Base-by-base conservation (phyloP, 2,329 filamentous ascomycete species). In the Metarhizium humberi region DNA sequence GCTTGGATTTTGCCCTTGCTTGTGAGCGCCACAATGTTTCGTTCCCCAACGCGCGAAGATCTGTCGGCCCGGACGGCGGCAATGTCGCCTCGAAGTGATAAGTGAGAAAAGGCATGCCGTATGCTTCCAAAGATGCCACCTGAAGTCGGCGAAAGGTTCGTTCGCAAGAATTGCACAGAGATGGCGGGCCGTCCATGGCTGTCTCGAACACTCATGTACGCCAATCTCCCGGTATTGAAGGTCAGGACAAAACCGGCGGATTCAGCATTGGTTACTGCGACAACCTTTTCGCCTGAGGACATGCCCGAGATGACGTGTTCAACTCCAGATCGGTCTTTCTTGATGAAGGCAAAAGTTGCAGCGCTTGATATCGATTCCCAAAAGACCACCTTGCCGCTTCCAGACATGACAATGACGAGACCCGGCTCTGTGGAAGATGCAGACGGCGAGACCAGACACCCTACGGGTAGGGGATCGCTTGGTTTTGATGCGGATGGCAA, bases 351-450 rank as follows among this genome's bases (percentile, higher is more conserved):
- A 55, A 95, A 79, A 1, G 90, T 90, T 43, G 91, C 88, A 10
- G 90, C 91, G 69, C 85, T 91, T 55, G 92, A 91, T 59, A 97
- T 88, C 43, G 90, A 95, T 68, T 97, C 94, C 91, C 94, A 97
- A 70, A 94, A 97, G 48, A 90, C 86, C 53, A 97, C 84, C 69
- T 86, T 92, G 53, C 94, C 94, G 51, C 80, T 91, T 18, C 82
- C 82, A 13, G 92, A 88, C 74, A 92, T 89, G 42, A 97, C 79
- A 42, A 96, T 81, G 32, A 99, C 83, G 42, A 99, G 78, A 2
- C 94, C 94, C 38, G 92, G 87, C 62, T 95, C 88, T 51, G 84
- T 82, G n/a, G 82, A 84, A 4, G 86, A 85, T 11, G 88, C 85
- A 5, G 89, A 88, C 51, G 88, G 86, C 0, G 88, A 86, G 6